Evolutionary conservation across 2,329 filamentous ascomycete species (phyloP).

Genomic region (Ophiostoma novo-ulmi): DNA sequence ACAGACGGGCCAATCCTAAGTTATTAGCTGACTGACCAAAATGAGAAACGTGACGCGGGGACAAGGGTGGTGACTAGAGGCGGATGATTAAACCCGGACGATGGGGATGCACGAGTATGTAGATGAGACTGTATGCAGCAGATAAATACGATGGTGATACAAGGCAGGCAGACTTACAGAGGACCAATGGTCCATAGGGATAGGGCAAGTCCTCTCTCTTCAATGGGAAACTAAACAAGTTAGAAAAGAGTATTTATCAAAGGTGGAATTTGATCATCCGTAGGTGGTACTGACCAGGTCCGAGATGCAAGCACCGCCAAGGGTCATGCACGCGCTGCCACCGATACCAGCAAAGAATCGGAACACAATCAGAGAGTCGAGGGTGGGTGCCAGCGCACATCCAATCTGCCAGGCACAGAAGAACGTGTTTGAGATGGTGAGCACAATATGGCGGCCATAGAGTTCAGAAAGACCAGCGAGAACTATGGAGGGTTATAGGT

Average conservation of each 20-base stretch:
- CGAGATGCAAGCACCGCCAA: slow-evolving; percentile 26
- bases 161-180: slow-evolving; percentile 12
- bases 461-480: slow-evolving; percentile 34
- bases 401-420: slow-evolving; percentile 63
- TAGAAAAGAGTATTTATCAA: not conserved
- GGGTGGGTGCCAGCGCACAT: slow-evolving; percentile 54
- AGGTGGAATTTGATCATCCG: not conserved
- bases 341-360: slow-evolving; percentile 28
- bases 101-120: not conserved
- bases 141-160: not conserved
- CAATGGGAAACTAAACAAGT: slow-evolving; percentile 33
- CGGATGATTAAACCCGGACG: not conserved
- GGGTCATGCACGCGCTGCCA: slow-evolving; percentile 26
- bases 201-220: slow-evolving; percentile 56
- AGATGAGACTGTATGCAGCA: not conserved
- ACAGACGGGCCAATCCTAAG: not conserved
- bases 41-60: not conserved
- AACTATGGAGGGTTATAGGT: not conserved
- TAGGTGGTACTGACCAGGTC: slow-evolving; percentile 19
- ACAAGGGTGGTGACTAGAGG: not conserved
- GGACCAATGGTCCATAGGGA: slow-evolving; percentile 38
- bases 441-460: slow-evolving; percentile 54
- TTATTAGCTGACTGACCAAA: not conserved
- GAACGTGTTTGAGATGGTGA: slow-evolving; percentile 61
- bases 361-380: slow-evolving; percentile 38